A percentile compares a stretch with the other conserved stretches of the same genome.
Evolutionary conservation across 2,329 filamentous ascomycete genomes (phyloP).

Genomic region (Aspergillus sojae): DNA sequence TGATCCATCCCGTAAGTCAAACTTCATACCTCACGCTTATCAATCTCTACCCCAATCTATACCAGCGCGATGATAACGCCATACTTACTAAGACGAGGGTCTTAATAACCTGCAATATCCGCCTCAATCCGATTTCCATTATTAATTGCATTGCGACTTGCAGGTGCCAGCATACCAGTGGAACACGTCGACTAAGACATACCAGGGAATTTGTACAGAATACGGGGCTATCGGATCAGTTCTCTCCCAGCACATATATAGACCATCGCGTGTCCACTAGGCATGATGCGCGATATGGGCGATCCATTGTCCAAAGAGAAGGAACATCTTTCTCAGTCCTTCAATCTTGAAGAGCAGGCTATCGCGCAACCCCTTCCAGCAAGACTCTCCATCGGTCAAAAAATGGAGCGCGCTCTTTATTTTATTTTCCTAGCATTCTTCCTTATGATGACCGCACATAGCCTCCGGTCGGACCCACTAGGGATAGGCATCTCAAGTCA

Average conservation of each 20-base stretch:
- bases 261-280: background rate
- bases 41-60: background rate
- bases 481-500: conserved; percentile 8
- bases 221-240: background rate
- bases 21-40: background rate
- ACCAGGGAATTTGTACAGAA: background rate
- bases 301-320: background rate
- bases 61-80: background rate
- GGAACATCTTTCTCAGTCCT: background rate
- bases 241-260: background rate
- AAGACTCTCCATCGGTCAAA: background rate
- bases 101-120: background rate
- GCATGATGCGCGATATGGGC: background rate
- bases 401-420: background rate
- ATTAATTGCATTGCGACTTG: background rate
- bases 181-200: background rate
- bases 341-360: background rate
- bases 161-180: background rate
- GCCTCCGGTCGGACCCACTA: conserved; percentile 13
- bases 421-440: background rate
- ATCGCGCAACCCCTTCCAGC: background rate
- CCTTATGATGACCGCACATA: background rate
- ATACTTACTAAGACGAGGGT: background rate
- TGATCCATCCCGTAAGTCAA: background rate
- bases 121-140: background rate